Percentiles rank a stretch among this genome's conserved stretches.
phyloP scores from a whole-genome alignment of 2,329 filamentous ascomycete species.

The Calonectria pteridis region DNA sequence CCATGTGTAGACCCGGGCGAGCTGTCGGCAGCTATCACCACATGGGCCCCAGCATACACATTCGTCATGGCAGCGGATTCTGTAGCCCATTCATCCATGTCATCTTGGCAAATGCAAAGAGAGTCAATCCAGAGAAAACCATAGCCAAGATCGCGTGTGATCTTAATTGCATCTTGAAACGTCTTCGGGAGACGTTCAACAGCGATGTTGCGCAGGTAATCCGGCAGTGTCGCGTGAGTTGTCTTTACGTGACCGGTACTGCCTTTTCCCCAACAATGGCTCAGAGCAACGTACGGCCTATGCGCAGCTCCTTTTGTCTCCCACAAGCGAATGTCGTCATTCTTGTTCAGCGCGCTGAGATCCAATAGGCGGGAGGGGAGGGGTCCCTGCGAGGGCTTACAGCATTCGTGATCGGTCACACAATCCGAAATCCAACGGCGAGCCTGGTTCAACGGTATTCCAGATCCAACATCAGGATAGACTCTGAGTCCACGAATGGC shows the following conservation, averaged over 20 bases:
- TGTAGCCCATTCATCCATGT: slow-evolving; percentile 14
- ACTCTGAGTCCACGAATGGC: slow-evolving; percentile 7
- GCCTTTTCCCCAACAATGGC: slow-evolving; percentile 28
- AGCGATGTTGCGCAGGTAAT: background rate
- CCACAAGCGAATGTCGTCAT: background rate
- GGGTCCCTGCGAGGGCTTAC: background rate
- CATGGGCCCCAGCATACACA: slow-evolving; percentile 22
- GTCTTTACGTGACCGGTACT: background rate
- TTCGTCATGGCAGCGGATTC: slow-evolving; percentile 27
- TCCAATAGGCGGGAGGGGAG: slow-evolving; percentile 26
- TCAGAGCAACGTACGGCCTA: slow-evolving; percentile 12
- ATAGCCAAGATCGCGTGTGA: slow-evolving; percentile 17
- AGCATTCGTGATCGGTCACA: background rate
- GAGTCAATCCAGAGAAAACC: slow-evolving; percentile 30
- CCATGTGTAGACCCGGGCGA: background rate
- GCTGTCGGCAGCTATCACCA: slow-evolving; percentile 18
- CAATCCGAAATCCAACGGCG: slow-evolving; percentile 12
- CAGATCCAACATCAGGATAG: background rate
- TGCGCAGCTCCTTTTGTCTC: background rate
- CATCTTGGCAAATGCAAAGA: slow-evolving; percentile 27
- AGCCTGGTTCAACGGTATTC: background rate
- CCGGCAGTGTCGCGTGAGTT: slow-evolving; percentile 4
- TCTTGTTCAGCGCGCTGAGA: background rate
- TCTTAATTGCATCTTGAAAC: slow-evolving; percentile 27
- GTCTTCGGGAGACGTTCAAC: slow-evolving; percentile 3